Evolutionary conservation across 805 yeast genomes (phyloP), one percentile per base, ranked within the genome.

Genomic region (Suhomyces tanzawaensis): DNA sequence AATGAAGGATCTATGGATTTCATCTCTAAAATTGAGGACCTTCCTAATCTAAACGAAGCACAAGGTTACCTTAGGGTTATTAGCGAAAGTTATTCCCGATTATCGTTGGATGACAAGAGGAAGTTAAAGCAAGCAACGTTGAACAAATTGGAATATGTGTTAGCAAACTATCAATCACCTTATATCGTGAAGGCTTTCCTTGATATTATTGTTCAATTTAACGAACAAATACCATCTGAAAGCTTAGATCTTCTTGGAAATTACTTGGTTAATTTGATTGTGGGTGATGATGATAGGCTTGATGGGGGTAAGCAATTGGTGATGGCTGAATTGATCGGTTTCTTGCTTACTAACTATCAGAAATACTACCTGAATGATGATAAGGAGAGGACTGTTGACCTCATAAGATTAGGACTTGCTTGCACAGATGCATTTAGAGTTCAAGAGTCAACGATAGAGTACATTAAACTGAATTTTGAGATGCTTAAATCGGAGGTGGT

Each of bases 281-380:
- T 33, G 6, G 25, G 55, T 32, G 34, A 40, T 4, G 23, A 22
- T 2, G 46, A 45, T 4, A 47, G 52, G 16, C 48, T 71, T 13
- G 69, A 76, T 52, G 85, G 85, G 2, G 61, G 75, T 7, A 70
- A 67, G 37, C 80, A 77, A 42, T 51, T 79, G 14, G 66, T 76
- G 13, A 36, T 76, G 18, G 58, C 68, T 12, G 51, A 52, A 43
- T 68, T 7, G 17, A 18, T 7, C 13, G 7, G 8, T 5, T 17
- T 13, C 1, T 24, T 33, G 18, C 13, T 33, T 4, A n/a, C 17
- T 8, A 18, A 16, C 14, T 33, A 33, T 25, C 14, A 22, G 19
- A n/a, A 22, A 4, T 15, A 8, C 12, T 14, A 33, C 19, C 8
- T 29, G 25, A 7, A 26, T 34, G 18, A 45, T 47, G 18, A 36